These are phyloP conservation scores for Cardiospermum halicacabum DNA, from an alignment of 345 rosid genomes.

Conservation along the genomic window DNA sequence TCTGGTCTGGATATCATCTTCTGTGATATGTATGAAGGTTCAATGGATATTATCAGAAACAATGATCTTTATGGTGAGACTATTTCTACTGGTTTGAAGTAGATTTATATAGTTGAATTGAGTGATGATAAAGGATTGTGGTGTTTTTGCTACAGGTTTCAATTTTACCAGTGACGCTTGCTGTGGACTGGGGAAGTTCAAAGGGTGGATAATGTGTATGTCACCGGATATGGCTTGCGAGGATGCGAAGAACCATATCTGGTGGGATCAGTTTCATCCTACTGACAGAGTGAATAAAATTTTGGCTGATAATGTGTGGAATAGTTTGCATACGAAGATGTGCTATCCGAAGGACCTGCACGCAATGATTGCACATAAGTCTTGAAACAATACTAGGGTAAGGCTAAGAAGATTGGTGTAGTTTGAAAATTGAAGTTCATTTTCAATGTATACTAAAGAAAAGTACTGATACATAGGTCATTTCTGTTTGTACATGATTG, in stretches of 20 bases:
- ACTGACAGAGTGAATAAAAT: slow-evolving; percentile 79
- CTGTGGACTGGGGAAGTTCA: slow-evolving; percentile 79
- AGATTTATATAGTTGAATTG: too few relatives aligned
- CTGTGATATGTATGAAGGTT: slow-evolving; percentile 77
- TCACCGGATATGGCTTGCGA: slow-evolving; percentile 78
- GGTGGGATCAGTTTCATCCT: slow-evolving; percentile 98
- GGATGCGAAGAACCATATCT: slow-evolving; percentile 56
- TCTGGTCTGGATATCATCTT: slow-evolving; percentile 48
- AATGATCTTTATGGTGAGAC: slow-evolving; percentile 55
- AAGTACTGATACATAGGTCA: neutral
- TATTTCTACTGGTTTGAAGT: neutral
- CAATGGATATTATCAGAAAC: slow-evolving; percentile 77
- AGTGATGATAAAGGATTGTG: neutral
- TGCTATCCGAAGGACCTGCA: slow-evolving; percentile 70
- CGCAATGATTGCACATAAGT: slow-evolving; percentile 35
- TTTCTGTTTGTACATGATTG: neutral
- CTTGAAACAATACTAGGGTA: neutral
- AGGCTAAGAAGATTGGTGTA: slow-evolving; percentile 1
- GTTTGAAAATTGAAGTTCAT: neutral
- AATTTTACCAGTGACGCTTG: slow-evolving; percentile 72
- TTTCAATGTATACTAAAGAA: neutral
- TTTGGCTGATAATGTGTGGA: slow-evolving; percentile 87
- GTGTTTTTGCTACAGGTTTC: slow-evolving; percentile 56
- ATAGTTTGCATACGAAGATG: slow-evolving; percentile 67
- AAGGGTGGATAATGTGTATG: slow-evolving; percentile 79